Conservation (phyloP, 2,329 filamentous ascomycete species). For the Pseudocercospora cruenta region DNA sequence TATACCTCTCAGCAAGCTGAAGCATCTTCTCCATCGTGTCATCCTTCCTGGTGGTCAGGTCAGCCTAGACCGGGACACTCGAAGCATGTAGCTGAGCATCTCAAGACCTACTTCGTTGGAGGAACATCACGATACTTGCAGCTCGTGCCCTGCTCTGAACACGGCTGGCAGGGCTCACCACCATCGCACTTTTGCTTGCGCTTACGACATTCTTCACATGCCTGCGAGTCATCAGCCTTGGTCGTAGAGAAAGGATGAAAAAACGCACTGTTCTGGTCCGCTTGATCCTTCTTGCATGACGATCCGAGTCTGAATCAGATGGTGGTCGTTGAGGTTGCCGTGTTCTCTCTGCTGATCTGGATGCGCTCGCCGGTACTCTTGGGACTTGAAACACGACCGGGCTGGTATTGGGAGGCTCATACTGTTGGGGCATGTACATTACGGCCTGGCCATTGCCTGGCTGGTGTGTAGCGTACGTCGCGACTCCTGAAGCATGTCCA, state of each 20-base stretch:
- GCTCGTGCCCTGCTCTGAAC: slow-evolving; percentile 24
- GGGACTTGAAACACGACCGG: slow-evolving; percentile 15
- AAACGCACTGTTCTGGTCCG: slow-evolving; percentile 24
- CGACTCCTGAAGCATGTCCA: neutral
- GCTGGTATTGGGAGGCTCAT: slow-evolving; percentile 4
- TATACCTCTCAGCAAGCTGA: slow-evolving; percentile 26
- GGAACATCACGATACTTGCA: slow-evolving; percentile 30
- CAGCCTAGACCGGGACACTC: slow-evolving; percentile 4
- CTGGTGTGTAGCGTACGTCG: neutral
- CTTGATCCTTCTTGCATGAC: slow-evolving; percentile 21
- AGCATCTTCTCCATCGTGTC: slow-evolving; percentile 27
- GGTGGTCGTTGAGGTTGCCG: slow-evolving; percentile 8
- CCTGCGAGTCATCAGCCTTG: slow-evolving; percentile 15
- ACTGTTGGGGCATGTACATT: slow-evolving; percentile 11
- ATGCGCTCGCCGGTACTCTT: slow-evolving; percentile 11
- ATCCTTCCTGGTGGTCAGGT: slow-evolving; percentile 23
- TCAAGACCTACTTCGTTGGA: slow-evolving; percentile 24
- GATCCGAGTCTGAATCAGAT: slow-evolving; percentile 11
- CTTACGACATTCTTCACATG: slow-evolving; percentile 80
- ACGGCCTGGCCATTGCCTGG: neutral
- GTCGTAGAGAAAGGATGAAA: neutral
- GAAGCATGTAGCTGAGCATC: neutral
- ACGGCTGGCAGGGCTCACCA: slow-evolving; percentile 19
- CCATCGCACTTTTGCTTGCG: slow-evolving; percentile 98
- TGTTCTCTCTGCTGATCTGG: slow-evolving; percentile 5